Conservation (phyloP, 176 grass and related monocot genomes). For the Echinochloa phyllopogon region DNA sequence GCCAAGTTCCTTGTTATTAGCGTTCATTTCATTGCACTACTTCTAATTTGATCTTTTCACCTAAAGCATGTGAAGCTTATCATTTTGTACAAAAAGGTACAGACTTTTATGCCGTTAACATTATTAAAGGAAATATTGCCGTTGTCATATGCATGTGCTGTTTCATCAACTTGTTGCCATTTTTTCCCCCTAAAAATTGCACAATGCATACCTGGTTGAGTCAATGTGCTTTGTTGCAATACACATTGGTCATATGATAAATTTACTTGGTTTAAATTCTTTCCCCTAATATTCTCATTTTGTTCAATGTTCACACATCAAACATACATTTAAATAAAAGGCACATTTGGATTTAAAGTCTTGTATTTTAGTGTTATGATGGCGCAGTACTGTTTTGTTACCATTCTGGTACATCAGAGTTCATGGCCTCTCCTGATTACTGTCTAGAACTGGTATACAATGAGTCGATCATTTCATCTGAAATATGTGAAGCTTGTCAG, state of each 20-base stretch:
- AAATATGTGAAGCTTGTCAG: not conserved
- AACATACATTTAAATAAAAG: not conserved
- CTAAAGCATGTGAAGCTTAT: not conserved
- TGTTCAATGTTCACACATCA: constrained; percentile 22
- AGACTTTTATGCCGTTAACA: not conserved
- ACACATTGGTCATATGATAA: not conserved
- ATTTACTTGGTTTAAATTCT: not conserved
- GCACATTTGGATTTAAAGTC: not conserved
- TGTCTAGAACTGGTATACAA: not conserved
- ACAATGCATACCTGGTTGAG: not conserved
- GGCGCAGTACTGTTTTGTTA: not conserved
- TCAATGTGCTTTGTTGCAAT: not conserved
- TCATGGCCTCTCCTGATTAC: not conserved
- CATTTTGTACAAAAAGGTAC: not conserved
- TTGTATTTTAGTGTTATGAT: not conserved
- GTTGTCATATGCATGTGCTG: not conserved
- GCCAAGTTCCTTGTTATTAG: not conserved
- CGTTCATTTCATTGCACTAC: not conserved
- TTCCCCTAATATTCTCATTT: not conserved
- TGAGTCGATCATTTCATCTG: not conserved
- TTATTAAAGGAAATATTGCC: not conserved
- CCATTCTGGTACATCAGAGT: not conserved
- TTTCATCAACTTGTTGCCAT: not conserved
- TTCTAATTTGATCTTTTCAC: not conserved
- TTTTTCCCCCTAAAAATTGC: not conserved